A percentile compares a stretch with the other conserved stretches of the same genome.
Conservation (phyloP, 2,329 filamentous ascomycete species). For the Ophiostoma tasmaniense region DNA sequence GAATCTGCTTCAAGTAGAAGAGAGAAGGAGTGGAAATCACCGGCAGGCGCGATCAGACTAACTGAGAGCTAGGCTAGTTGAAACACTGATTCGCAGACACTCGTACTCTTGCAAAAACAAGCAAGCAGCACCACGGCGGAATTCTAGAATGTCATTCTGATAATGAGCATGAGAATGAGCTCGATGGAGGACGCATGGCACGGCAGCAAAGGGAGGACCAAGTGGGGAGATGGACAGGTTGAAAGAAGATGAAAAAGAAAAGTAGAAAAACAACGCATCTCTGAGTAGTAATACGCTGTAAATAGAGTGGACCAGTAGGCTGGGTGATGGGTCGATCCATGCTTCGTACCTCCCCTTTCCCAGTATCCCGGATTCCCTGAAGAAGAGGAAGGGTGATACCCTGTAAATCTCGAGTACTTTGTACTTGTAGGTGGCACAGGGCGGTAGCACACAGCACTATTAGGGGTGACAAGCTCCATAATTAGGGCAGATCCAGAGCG, state of each 20-base stretch:
- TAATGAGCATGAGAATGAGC: too few relatives aligned
- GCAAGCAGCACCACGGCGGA: not conserved
- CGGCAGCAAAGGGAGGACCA: not conserved
- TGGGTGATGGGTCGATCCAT: constrained; percentile 1
- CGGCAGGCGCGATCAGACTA: not conserved
- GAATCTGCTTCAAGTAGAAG: too few relatives aligned
- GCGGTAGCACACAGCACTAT: not conserved
- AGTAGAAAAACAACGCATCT: not conserved
- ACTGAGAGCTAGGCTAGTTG: not conserved
- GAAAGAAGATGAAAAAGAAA: not conserved
- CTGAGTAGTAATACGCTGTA: not conserved
- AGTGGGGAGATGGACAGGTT: not conserved
- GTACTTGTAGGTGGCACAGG: not conserved
- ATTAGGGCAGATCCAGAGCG: constrained; percentile 13
- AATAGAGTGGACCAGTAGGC: not conserved
- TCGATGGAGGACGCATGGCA: not conserved
- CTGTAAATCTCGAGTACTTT: too few relatives aligned
- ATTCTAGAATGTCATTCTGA: not conserved
- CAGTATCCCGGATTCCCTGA: too few relatives aligned
- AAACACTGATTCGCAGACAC: not conserved
- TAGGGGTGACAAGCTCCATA: constrained; percentile 11
- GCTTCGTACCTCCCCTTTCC: not conserved
- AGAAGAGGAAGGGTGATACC: too few relatives aligned
- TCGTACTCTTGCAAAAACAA: not conserved
- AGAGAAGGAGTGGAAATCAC: not conserved